A percentile compares a stretch with the other conserved stretches of the same genome.
Evolutionary conservation across 2,329 filamentous ascomycete genomes (phyloP).

Genomic region (Nigrograna mackinnonii): DNA sequence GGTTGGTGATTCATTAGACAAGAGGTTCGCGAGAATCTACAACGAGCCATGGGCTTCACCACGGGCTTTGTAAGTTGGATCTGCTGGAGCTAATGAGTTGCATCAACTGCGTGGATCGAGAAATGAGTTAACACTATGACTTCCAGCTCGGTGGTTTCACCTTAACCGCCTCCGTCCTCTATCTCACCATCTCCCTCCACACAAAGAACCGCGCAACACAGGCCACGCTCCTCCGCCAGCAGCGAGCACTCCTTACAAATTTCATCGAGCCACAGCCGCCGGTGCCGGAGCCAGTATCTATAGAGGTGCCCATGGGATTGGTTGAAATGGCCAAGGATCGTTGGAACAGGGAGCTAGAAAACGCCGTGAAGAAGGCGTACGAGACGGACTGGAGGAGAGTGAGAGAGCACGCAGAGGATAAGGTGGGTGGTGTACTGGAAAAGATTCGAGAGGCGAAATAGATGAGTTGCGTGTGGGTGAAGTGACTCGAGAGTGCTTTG

Average conservation of each 20-base stretch:
- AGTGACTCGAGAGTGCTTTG: background rate
- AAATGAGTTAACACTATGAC: no score
- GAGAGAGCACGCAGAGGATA: conserved; percentile 46
- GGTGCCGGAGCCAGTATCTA: conserved; percentile 39
- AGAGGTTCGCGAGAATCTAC: background rate
- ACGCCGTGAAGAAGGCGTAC: conserved; percentile 46
- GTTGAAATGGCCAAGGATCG: conserved; percentile 53
- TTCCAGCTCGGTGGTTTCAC: conserved; percentile 54
- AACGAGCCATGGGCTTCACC: conserved; percentile 55
- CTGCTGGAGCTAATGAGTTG: no score
- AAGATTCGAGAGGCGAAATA: conserved; percentile 37
- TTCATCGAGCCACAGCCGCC: conserved; percentile 48
- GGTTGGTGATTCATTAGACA: no score
- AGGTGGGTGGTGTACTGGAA: conserved; percentile 35
- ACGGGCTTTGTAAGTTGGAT: conserved; percentile 56
- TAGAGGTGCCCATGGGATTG: conserved; percentile 45
- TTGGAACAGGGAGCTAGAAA: conserved; percentile 54
- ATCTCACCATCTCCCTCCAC: conserved; percentile 47
- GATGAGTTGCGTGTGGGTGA: conserved; percentile 7
- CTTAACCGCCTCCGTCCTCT: conserved; percentile 49
- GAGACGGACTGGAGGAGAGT: conserved; percentile 50
- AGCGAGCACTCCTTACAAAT: conserved; percentile 46
- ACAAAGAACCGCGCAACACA: conserved; percentile 51
- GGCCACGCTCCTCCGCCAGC: conserved; percentile 50
- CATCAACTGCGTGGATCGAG: no score